Base-by-base conservation (phyloP, 2,329 filamentous ascomycete genomes). In the Diaporthe caulivora region DNA sequence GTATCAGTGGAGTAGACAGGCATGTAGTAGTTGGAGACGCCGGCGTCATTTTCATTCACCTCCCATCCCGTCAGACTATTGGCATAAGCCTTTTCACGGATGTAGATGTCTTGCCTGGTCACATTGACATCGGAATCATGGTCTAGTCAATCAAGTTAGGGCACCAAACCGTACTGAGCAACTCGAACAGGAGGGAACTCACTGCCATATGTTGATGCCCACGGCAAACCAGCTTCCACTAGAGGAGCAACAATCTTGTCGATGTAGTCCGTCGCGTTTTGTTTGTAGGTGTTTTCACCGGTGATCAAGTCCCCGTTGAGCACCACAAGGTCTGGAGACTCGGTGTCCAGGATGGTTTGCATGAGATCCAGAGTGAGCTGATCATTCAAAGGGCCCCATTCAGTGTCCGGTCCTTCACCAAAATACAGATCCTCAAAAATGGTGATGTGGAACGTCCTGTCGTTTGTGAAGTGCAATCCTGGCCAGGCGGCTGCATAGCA, bases 221-320 rank as follows among this genome's bases (percentile, higher is more conserved):
- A 91, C 1, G 81, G 80, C 1, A 88, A 72, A 18, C 82, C 81
- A 9, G 82, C 82, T 1, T 83, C 65, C 1, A 88, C 81, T 0
- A 91, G 77, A 0, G 86, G 86, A 2, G 76, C 78, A 1, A 87
- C 85, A 17, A 89, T 83, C 47, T 81, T 75, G 73, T 89, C 84
- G 2, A 89, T 53, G 54, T 88, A 87, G 8, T 78, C 72, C 0
- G 83, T 86, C 21, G 84, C 82, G 73, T 88, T 88, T 0, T 79
- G 73, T 26, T 81, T 69, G 70, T 79, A 82, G 10, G 84, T 86
- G 72, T 86, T 84, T 72, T 91, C 88, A 26, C 89, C 88, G 0
- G 88, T 88, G 55, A 89, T 86, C 11, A 91, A 80, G 76, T 91
- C 89, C 21, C 89, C 89, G 68, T 90, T 91, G 10, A 91, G 79